phyloP scores from a whole-genome alignment of 139 green algal species.

The Astrephomene gubernaculifera region DNA sequence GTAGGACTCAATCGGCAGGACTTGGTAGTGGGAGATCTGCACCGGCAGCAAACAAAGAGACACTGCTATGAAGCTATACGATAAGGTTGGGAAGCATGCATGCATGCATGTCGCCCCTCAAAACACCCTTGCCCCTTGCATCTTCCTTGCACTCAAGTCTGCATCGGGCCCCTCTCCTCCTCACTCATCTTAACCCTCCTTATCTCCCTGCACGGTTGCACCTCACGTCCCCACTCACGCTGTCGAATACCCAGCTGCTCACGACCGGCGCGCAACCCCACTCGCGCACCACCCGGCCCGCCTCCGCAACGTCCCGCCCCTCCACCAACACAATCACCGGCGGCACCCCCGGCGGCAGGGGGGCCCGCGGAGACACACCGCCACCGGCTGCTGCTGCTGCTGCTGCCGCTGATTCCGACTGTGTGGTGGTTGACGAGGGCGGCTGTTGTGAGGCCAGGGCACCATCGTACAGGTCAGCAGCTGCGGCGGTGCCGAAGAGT shows the following conservation, averaged over 20 bases:
- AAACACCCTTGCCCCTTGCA: too few species aligned
- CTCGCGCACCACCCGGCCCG: not conserved
- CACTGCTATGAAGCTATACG: too few species aligned
- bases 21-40: constrained; percentile 15
- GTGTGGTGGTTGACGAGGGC: too few species aligned
- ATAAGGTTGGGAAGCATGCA: too few species aligned
- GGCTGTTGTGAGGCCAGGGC: not conserved
- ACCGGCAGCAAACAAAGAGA: too few species aligned
- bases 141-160: too few species aligned
- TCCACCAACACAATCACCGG: not conserved
- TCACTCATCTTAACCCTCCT: too few species aligned
- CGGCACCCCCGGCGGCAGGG: not conserved
- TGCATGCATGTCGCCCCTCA: too few species aligned
- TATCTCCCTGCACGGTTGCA: too few species aligned
- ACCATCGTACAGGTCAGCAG: not conserved
- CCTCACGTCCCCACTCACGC: not conserved
- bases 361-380: not conserved
- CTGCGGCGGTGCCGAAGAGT: constrained; percentile 8
- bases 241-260: constrained; percentile 5
- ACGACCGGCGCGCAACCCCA: not conserved
- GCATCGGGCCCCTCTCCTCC: too few species aligned
- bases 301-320: not conserved
- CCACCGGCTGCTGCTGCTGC: not conserved
- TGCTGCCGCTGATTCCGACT: too few species aligned
- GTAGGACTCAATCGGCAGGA: constrained; percentile 13